Conservation (phyloP, 2,329 filamentous ascomycete species). For the Cordyceps javanica region DNA sequence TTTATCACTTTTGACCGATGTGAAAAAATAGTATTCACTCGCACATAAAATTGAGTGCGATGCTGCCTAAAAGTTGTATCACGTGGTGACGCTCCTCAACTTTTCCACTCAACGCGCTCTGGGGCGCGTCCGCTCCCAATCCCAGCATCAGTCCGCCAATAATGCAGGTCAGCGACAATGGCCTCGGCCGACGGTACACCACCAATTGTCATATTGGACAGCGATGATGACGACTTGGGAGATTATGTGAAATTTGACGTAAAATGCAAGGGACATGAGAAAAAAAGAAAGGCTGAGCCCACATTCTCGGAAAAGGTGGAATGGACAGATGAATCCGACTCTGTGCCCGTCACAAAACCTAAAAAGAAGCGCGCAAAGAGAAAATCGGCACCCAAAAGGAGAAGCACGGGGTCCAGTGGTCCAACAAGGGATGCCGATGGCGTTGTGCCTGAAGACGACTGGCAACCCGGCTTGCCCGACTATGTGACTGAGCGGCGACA, state of each 20-base stretch:
- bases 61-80: slow-evolving; percentile 2
- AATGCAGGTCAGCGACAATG: slow-evolving; percentile 5
- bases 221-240: slow-evolving; percentile 1
- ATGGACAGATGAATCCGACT: slow-evolving; percentile 56
- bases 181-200: not conserved
- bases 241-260: not conserved
- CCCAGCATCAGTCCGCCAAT: not conserved
- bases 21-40: too few relatives aligned
- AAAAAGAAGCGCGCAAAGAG: slow-evolving; percentile 31
- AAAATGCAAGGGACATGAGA: not conserved
- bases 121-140: not conserved
- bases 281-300: slow-evolving; percentile 33
- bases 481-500: slow-evolving; percentile 64
- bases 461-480: slow-evolving; percentile 58
- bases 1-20: too few relatives aligned
- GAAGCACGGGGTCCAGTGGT: slow-evolving; percentile 17
- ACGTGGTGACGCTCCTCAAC: slow-evolving; percentile 9
- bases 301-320: slow-evolving; percentile 37
- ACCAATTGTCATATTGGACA: slow-evolving; percentile 5
- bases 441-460: slow-evolving; percentile 35
- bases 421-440: slow-evolving; percentile 23
- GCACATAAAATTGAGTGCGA: too few relatives aligned
- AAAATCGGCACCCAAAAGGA: slow-evolving; percentile 25
- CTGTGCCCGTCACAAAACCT: slow-evolving; percentile 50
- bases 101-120: slow-evolving; percentile 3